Evolutionary conservation across 331 rosid species (phyloP).

Genomic region (Dryas integrifolia): DNA sequence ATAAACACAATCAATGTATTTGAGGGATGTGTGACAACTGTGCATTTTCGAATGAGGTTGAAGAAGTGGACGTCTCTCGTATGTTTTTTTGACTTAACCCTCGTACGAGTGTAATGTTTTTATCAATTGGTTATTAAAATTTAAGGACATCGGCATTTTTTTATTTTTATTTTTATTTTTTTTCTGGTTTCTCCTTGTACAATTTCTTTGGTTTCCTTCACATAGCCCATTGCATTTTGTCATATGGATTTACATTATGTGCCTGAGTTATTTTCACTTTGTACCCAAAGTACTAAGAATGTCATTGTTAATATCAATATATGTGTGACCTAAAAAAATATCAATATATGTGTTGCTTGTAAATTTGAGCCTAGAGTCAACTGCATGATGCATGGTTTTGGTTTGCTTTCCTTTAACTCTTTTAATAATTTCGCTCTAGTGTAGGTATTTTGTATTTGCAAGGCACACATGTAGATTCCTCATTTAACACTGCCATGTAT

Average conservation of each 20-base stretch:
- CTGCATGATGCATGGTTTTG: neutral
- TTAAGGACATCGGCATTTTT: neutral
- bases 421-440: no score
- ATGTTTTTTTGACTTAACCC: constrained; percentile 36
- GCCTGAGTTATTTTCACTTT: neutral
- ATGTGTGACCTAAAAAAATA: no score
- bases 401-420: no score
- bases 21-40: constrained; percentile 96
- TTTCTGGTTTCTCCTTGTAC: neutral
- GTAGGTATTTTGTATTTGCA: no score
- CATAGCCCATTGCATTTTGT: neutral
- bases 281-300: neutral
- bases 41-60: constrained; percentile 67
- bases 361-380: neutral
- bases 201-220: neutral
- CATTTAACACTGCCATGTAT: no score
- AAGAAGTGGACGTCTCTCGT: constrained; percentile 74
- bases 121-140: neutral
- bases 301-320: neutral
- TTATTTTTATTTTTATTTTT: no score
- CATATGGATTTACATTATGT: neutral
- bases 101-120: neutral
- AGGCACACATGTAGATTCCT: no score
- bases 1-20: constrained; percentile 10
- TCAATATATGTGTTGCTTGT: neutral